These are phyloP conservation scores for Eucalyptus marginata DNA, from an alignment of 345 rosid genomes.

Conservation along the genomic window DNA sequence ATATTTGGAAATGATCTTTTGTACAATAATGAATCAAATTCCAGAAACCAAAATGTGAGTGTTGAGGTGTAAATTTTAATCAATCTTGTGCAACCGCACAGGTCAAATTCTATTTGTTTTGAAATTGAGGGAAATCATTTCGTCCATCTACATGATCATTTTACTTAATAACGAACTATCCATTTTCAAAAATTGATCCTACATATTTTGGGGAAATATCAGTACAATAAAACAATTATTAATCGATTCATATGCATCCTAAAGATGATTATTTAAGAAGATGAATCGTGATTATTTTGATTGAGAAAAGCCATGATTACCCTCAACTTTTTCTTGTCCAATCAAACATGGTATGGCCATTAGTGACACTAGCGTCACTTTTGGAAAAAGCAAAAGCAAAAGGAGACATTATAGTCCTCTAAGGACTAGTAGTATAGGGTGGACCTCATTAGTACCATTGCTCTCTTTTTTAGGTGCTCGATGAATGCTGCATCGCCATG, in stretches of 20 bases:
- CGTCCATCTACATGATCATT: neutral
- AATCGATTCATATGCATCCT: neutral
- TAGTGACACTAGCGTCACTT: too few species aligned
- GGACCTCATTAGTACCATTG: neutral
- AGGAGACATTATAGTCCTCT: neutral
- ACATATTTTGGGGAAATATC: neutral
- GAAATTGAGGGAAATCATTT: neutral
- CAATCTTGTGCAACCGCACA: neutral
- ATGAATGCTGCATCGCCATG: neutral
- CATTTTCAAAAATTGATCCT: neutral
- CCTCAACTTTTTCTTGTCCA: neutral
- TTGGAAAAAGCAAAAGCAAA: neutral
- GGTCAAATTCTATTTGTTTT: neutral
- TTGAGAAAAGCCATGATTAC: neutral
- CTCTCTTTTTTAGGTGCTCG: neutral
- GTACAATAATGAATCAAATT: neutral
- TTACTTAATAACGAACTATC: neutral
- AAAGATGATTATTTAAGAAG: neutral
- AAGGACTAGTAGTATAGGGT: neutral
- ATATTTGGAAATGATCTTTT: too few species aligned
- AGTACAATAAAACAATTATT: neutral
- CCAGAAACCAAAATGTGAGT: neutral
- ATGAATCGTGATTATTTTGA: neutral
- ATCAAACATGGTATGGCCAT: too few species aligned
- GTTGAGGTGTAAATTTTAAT: neutral